Evolutionary conservation across 345 rosid genomes (phyloP).

Genomic region (Microcos paniculata): DNA sequence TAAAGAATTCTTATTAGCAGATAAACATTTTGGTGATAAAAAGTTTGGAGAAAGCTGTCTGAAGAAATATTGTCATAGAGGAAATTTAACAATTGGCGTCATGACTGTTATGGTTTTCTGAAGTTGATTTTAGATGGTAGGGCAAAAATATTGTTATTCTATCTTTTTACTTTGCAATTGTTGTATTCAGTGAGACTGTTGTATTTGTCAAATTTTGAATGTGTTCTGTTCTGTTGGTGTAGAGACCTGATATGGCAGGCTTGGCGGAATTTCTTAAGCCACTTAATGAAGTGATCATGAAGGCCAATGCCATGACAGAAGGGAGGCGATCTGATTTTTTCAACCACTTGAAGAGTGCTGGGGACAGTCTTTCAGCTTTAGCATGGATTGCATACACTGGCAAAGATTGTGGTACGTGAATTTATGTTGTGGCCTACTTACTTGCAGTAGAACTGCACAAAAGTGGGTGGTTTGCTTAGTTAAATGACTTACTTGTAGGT

Average conservation of each 20-base stretch:
- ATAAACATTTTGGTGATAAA: no score
- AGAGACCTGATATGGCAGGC: constrained; percentile 82
- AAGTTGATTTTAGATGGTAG: not conserved
- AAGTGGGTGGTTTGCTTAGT: not conserved
- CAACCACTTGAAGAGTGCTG: constrained; percentile 83
- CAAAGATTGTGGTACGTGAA: constrained; percentile 79
- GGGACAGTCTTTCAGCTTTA: constrained; percentile 82
- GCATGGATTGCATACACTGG: constrained; percentile 94
- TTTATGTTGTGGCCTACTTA: constrained; percentile 1
- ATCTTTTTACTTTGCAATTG: not conserved
- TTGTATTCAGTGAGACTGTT: not conserved
- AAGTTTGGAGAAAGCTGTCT: no score
- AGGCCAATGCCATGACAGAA: constrained; percentile 76
- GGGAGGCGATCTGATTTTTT: constrained; percentile 83
- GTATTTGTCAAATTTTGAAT: not conserved
- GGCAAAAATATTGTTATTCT: not conserved
- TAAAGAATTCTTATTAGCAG: no score
- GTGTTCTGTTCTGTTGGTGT: constrained; percentile 26
- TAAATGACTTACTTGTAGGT: not conserved
- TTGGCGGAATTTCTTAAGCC: constrained; percentile 82
- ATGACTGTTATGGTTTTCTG: not conserved
- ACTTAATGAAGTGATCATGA: constrained; percentile 70
- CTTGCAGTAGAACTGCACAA: not conserved
- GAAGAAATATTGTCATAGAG: no score
- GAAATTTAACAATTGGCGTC: not conserved